Evolutionary conservation across 169 alveolate genomes (phyloP).

Genomic region (Eimeria necatrix): DNA sequence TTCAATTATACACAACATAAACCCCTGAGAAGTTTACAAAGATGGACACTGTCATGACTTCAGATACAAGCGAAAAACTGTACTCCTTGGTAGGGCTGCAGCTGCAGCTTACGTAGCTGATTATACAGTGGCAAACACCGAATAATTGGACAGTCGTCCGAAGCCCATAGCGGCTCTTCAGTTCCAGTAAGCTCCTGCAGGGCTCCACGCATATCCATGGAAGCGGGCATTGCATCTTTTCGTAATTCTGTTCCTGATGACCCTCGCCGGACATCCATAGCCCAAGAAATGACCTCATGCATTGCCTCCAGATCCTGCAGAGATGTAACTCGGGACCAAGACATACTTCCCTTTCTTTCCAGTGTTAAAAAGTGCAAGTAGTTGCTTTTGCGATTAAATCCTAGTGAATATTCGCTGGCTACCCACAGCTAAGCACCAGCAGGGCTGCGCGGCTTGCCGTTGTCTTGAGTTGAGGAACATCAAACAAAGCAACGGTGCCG

Average conservation of each 20-base stretch:
- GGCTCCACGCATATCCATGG: not conserved
- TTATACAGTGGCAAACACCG: constrained; percentile 47
- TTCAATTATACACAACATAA: too few species aligned
- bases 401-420: not conserved
- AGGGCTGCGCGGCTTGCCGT: not conserved
- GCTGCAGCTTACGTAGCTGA: constrained; percentile 11
- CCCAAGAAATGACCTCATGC: constrained; percentile 55
- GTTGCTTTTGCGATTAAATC: not conserved
- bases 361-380: too few species aligned
- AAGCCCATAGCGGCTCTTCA: constrained; percentile 64
- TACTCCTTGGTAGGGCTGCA: too few species aligned
- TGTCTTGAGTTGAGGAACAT: constrained; percentile 3
- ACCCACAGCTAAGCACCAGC: not conserved
- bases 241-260: not conserved
- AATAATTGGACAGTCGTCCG: constrained; percentile 57
- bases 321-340: too few species aligned
- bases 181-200: not conserved
- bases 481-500: constrained; percentile 76
- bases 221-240: not conserved
- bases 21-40: too few species aligned
- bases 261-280: not conserved
- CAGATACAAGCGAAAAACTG: too few species aligned
- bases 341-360: too few species aligned
- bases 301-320: constrained; percentile 40
- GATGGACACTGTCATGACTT: too few species aligned